These are phyloP conservation scores for Aegle marmelos DNA, from an alignment of 345 rosid genomes.

Conservation along the genomic window DNA sequence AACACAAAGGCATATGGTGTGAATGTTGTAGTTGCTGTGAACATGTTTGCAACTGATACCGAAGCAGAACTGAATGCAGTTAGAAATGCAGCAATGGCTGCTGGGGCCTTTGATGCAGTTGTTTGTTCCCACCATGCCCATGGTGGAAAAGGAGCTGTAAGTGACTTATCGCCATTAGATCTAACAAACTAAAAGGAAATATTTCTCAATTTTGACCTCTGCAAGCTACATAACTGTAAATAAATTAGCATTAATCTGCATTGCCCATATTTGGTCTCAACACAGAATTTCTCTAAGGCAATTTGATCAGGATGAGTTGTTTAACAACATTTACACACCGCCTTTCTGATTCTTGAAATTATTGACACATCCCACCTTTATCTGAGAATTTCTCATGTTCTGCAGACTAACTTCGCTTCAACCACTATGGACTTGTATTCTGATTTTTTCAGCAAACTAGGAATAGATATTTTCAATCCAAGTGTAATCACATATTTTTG, in stretches of 20 bases:
- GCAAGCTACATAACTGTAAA: not conserved
- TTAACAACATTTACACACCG: not conserved
- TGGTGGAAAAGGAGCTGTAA: slow-evolving; percentile 98
- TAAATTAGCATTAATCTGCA: not conserved
- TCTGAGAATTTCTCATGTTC: not conserved
- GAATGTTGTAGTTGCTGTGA: slow-evolving; percentile 95
- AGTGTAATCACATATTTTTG: not conserved
- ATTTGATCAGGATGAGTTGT: not conserved
- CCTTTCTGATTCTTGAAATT: not conserved
- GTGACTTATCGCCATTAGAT: slow-evolving; percentile 14
- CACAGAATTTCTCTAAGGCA: not conserved
- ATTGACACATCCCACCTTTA: not conserved
- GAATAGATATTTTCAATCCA: not conserved
- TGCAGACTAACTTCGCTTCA: not conserved
- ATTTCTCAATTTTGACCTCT: not conserved
- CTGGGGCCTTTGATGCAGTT: slow-evolving; percentile 94
- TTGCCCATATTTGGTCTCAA: not conserved
- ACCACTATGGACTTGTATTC: not conserved
- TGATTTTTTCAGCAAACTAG: not conserved
- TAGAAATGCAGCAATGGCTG: slow-evolving; percentile 68
- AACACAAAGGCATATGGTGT: slow-evolving; percentile 88
- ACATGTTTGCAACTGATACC: slow-evolving; percentile 85
- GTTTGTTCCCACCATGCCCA: slow-evolving; percentile 94
- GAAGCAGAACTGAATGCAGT: slow-evolving; percentile 92
- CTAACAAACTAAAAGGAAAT: not conserved